Conservation (phyloP, 2,329 filamentous ascomycete genomes). For the Colletotrichum australisinense region DNA sequence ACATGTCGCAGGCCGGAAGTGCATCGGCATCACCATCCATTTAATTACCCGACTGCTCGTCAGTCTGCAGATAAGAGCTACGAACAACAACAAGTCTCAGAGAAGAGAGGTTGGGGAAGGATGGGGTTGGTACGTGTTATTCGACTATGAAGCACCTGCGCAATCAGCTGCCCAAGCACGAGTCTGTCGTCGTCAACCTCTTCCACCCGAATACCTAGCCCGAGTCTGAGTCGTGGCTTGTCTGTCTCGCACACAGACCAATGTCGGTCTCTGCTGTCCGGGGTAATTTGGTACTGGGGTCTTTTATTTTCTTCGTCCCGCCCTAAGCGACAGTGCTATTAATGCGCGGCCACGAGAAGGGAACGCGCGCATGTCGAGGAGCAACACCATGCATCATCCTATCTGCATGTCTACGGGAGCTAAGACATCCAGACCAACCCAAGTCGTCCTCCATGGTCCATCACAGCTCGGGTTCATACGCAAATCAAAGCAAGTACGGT, state of each 20-base stretch:
- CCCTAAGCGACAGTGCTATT: conserved; percentile 15
- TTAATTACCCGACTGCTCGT: neutral
- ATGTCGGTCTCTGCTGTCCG: neutral
- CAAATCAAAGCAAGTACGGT: conserved; percentile 8
- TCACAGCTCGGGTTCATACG: neutral
- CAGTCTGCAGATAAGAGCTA: neutral
- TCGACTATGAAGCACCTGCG: neutral
- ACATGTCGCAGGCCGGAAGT: neutral
- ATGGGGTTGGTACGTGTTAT: neutral
- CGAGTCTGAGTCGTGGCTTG: conserved; percentile 17
- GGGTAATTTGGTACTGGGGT: neutral
- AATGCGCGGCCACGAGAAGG: neutral
- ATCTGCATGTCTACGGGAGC: conserved; percentile 13
- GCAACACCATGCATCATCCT: conserved; percentile 23
- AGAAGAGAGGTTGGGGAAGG: neutral
- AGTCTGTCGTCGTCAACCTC: conserved; percentile 22
- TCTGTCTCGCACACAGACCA: neutral
- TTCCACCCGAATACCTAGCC: conserved; percentile 8
- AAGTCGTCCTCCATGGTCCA: neutral
- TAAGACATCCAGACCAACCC: conserved; percentile 5
- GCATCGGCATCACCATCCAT: neutral
- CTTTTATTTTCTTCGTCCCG: neutral
- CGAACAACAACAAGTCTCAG: neutral
- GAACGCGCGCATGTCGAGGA: neutral
- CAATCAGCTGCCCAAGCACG: conserved; percentile 8